A percentile compares a stretch with the other conserved stretches of the same genome.
Conservation (phyloP, 768 basidiomycete species). For the Boletellus emodensis region DNA sequence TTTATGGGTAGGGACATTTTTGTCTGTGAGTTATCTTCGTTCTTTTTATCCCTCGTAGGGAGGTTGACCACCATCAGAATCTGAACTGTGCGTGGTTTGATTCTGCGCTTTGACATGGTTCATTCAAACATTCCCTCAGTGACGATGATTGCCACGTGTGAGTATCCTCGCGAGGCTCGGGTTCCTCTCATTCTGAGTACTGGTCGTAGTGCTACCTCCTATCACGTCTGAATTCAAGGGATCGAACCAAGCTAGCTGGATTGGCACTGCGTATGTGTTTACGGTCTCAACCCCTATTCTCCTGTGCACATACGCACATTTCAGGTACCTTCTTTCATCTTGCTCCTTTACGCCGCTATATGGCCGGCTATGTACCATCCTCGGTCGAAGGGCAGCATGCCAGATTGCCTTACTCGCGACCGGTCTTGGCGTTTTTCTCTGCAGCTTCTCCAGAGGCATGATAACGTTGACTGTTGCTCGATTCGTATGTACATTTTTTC, state of each 20-base stretch:
- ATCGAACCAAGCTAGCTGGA: conserved; percentile 29
- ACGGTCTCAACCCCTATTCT: background rate
- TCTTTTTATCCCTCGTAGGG: background rate
- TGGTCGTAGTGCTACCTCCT: conserved; percentile 7
- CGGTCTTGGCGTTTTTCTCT: conserved; percentile 55
- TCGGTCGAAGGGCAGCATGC: conserved; percentile 67
- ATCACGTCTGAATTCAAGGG: conserved; percentile 24
- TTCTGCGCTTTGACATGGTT: background rate
- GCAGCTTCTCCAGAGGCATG: conserved; percentile 66
- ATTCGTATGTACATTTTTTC: conserved; percentile 48
- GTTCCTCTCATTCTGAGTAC: too few relatives aligned
- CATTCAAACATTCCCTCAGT: background rate
- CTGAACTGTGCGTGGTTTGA: background rate
- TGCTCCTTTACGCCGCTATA: conserved; percentile 81
- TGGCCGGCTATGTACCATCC: conserved; percentile 68
- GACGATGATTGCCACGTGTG: background rate
- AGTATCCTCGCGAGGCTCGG: background rate
- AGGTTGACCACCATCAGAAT: background rate
- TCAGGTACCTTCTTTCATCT: conserved; percentile 60
- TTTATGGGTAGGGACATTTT: background rate
- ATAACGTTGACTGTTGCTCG: conserved; percentile 62
- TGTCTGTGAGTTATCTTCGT: background rate
- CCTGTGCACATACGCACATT: too few relatives aligned
- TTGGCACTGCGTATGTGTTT: conserved; percentile 22
- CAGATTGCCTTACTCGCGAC: conserved; percentile 59